phyloP scores from a whole-genome alignment of 495 filamentous ascomycete genomes.

The Diplogelasinospora grovesii region DNA sequence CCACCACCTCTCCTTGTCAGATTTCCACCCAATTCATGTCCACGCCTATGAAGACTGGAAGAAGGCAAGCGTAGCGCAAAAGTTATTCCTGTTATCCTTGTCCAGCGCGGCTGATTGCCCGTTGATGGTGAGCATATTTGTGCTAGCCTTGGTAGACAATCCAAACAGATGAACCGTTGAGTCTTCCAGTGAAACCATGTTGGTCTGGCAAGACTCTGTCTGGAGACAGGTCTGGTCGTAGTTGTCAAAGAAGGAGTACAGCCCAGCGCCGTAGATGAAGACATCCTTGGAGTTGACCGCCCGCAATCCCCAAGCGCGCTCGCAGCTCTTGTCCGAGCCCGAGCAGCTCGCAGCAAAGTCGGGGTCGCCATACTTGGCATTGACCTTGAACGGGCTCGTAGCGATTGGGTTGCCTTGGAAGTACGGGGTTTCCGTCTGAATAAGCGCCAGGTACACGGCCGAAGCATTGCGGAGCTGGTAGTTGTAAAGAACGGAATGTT shows the following conservation, averaged over 20 bases:
- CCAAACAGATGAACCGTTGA: conserved; percentile 65
- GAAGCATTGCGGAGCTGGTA: conserved; percentile 77
- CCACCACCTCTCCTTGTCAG: too few relatives aligned
- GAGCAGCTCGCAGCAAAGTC: conserved; percentile 60
- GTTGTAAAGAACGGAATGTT: conserved; percentile 84
- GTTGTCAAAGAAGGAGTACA: conserved; percentile 87
- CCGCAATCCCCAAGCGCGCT: conserved; percentile 80
- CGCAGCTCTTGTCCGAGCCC: conserved; percentile 52
- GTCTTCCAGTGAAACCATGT: conserved; percentile 80
- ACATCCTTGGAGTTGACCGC: conserved; percentile 62
- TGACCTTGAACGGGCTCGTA: conserved; percentile 57
- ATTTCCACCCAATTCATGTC: too few relatives aligned
- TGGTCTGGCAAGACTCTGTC: conserved; percentile 71
- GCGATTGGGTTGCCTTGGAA: conserved; percentile 81
- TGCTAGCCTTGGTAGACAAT: conserved; percentile 79
- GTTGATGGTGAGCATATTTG: conserved; percentile 72
- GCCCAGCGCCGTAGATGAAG: conserved; percentile 67
- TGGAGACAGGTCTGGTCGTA: conserved; percentile 72
- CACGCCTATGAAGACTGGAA: conserved; percentile 28
- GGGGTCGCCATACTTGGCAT: conserved; percentile 64
- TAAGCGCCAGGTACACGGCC: conserved; percentile 77
- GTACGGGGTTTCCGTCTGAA: conserved; percentile 92
- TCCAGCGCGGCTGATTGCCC: conserved; percentile 50
- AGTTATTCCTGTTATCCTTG: conserved; percentile 62
- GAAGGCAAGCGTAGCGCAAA: conserved; percentile 67